A percentile compares a stretch with the other conserved stretches of the same genome.
These are phyloP conservation scores for Cryphonectria parasitica DNA, from an alignment of 2,329 filamentous ascomycete species.

Conservation along the genomic window DNA sequence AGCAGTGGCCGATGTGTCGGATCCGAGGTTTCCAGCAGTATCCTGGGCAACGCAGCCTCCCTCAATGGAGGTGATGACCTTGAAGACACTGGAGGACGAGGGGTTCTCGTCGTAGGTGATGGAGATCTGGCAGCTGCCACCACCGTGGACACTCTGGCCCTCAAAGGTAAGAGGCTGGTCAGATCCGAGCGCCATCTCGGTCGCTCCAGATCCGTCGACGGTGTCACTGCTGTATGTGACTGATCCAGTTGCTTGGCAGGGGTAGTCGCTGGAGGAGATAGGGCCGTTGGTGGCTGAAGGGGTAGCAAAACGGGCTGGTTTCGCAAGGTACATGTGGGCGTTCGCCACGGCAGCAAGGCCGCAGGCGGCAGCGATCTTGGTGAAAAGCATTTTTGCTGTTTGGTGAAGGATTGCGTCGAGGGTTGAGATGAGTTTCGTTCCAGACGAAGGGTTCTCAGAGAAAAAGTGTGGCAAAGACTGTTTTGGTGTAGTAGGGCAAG, in stretches of 20 bases:
- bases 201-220: constrained; percentile 47
- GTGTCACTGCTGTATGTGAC: constrained; percentile 38
- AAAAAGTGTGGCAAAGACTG: constrained; percentile 32
- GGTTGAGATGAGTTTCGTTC: constrained; percentile 40
- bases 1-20: constrained; percentile 43
- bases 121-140: constrained; percentile 88
- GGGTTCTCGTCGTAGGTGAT: constrained; percentile 78
- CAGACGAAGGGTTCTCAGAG: constrained; percentile 42
- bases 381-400: constrained; percentile 51
- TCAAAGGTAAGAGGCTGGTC: constrained; percentile 65
- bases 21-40: constrained; percentile 59
- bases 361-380: constrained; percentile 54
- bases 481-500: constrained; percentile 31
- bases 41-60: constrained; percentile 78
- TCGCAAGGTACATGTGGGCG: constrained; percentile 77
- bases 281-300: constrained; percentile 62
- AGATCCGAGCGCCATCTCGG: constrained; percentile 67
- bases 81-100: constrained; percentile 71
- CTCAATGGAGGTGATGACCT: constrained; percentile 86
- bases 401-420: constrained; percentile 28
- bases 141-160: constrained; percentile 81
- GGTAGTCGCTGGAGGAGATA: constrained; percentile 72
- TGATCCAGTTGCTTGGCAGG: constrained; percentile 71
- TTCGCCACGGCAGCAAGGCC: constrained; percentile 63
- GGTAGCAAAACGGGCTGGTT: constrained; percentile 65